Evolutionary conservation across 2,329 filamentous ascomycete species (phyloP), one percentile per base, ranked within the genome.

Genomic region (Setomelanomma holmii): DNA sequence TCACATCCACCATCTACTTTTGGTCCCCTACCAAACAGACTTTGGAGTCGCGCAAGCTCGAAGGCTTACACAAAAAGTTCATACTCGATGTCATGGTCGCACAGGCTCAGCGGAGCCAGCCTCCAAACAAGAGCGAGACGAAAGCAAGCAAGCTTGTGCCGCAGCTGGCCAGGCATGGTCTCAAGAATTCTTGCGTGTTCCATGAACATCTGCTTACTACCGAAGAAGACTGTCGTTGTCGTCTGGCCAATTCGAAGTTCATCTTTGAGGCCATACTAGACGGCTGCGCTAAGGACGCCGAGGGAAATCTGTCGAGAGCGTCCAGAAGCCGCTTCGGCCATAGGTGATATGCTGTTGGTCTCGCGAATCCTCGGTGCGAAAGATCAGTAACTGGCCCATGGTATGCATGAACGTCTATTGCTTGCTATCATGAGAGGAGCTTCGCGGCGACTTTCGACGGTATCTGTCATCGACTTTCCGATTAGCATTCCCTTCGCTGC

Each of bases 1-100:
- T 48, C n/a, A 17, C 41, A 16, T 48, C 45, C 8, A 48, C 45
- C 1, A 24, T 48, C 34, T 48, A 48, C 27, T 48, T 48, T 16
- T 48, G 45, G 45, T 33, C 27, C 4, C 45, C 45, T 1, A 20
- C 20, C 5, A 41, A 41, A 12, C 38, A 23, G 8, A 48, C 45
- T 14, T 10, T 48, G 36, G 45, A 48, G 12, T 48, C 45, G 2
- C 38, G 45, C 14, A 48, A 48, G 36, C 14, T 48, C 7, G 27
- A 41, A 8, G 16, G 38, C 14, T 17, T 48, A 21, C 45, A 48
- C 20, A 23, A 22, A 16, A 17, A 38, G 6, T 48, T 48, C 20
- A 48, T 36, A 23, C 45, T 40, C 8, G 45, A 48, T 35, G 45
- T 48, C 14, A 48, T 48, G 45, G 40, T 36, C 14, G 38, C 45